phyloP scores from a whole-genome alignment of 768 basidiomycete species.

The Serendipita indica region DNA sequence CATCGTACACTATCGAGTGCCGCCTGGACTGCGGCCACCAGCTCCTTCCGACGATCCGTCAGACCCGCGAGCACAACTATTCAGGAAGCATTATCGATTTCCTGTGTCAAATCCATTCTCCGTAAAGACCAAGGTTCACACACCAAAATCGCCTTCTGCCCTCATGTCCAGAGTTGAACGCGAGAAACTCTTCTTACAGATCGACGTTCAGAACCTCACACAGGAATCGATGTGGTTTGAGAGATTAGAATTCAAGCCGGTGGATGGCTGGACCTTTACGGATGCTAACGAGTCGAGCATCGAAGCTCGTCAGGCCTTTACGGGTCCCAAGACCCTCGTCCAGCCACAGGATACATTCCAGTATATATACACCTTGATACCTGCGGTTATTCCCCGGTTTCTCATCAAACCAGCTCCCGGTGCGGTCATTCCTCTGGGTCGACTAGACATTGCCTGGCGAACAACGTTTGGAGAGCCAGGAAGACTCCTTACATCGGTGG shows the following conservation, averaged over 20 bases:
- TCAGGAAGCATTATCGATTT: slow-evolving; percentile 87
- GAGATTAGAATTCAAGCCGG: slow-evolving; percentile 62
- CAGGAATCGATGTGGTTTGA: slow-evolving; percentile 65
- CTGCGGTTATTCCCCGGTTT: slow-evolving; percentile 25
- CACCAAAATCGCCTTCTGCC: slow-evolving; percentile 57
- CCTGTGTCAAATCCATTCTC: slow-evolving; percentile 84
- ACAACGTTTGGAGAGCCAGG: slow-evolving; percentile 79
- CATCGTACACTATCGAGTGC: slow-evolving; percentile 67
- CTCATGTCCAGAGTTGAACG: slow-evolving; percentile 46
- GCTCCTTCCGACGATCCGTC: slow-evolving; percentile 35
- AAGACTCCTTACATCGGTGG: slow-evolving; percentile 64
- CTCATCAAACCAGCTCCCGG: slow-evolving; percentile 44
- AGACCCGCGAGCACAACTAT: slow-evolving; percentile 48
- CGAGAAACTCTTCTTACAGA: slow-evolving; percentile 78
- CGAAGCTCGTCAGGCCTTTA: slow-evolving; percentile 33
- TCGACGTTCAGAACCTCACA: slow-evolving; percentile 82
- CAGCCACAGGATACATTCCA: slow-evolving; percentile 77
- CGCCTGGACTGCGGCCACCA: slow-evolving; percentile 39
- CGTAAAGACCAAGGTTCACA: slow-evolving; percentile 88
- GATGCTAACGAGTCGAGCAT: slow-evolving; percentile 11
- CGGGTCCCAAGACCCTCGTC: slow-evolving; percentile 51
- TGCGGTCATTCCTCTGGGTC: slow-evolving; percentile 60
- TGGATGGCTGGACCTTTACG: slow-evolving; percentile 46
- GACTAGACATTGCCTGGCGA: slow-evolving; percentile 78
- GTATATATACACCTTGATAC: slow-evolving; percentile 70